Conservation (phyloP, 1,139 yeast species). For the Kurtzmaniella quercitrusa region DNA sequence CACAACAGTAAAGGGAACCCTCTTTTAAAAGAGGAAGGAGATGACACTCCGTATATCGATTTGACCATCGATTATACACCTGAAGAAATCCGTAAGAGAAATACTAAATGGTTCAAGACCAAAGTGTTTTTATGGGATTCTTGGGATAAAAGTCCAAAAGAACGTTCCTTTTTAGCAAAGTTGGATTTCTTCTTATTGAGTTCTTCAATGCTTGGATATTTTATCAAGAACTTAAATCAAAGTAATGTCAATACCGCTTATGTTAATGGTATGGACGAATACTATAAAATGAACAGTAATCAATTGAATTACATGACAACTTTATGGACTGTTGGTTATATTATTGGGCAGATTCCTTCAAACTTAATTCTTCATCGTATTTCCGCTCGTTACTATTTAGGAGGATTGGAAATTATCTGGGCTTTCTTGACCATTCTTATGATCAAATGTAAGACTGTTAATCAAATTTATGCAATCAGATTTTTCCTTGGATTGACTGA, state of each 20-base stretch:
- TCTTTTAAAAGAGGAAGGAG: background rate
- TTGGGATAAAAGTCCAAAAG: slow-evolving; percentile 42
- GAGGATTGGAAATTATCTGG: slow-evolving; percentile 56
- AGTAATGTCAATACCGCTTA: slow-evolving; percentile 50
- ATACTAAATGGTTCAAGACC: slow-evolving; percentile 22
- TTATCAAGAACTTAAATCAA: slow-evolving; percentile 39
- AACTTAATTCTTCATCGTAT: slow-evolving; percentile 50
- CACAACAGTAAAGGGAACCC: background rate
- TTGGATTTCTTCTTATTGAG: slow-evolving; percentile 42
- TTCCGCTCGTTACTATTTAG: slow-evolving; percentile 51
- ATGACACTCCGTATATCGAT: slow-evolving; percentile 24
- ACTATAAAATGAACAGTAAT: slow-evolving; percentile 46
- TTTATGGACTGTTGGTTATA: slow-evolving; percentile 56
- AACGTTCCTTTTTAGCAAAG: slow-evolving; percentile 36
- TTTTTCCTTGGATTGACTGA: slow-evolving; percentile 58
- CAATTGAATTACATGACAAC: slow-evolving; percentile 52
- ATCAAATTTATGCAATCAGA: slow-evolving; percentile 51
- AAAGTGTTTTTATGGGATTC: slow-evolving; percentile 46
- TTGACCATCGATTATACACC: slow-evolving; percentile 23
- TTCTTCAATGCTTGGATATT: slow-evolving; percentile 41
- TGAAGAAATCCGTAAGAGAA: slow-evolving; percentile 25
- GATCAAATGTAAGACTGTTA: slow-evolving; percentile 39
- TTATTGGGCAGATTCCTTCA: slow-evolving; percentile 53
- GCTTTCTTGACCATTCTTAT: slow-evolving; percentile 49
- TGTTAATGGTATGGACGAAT: slow-evolving; percentile 61